A percentile compares a stretch with the other conserved stretches of the same genome.
Conservation (phyloP, 768 basidiomycete species). For the Trametes cingulata region DNA sequence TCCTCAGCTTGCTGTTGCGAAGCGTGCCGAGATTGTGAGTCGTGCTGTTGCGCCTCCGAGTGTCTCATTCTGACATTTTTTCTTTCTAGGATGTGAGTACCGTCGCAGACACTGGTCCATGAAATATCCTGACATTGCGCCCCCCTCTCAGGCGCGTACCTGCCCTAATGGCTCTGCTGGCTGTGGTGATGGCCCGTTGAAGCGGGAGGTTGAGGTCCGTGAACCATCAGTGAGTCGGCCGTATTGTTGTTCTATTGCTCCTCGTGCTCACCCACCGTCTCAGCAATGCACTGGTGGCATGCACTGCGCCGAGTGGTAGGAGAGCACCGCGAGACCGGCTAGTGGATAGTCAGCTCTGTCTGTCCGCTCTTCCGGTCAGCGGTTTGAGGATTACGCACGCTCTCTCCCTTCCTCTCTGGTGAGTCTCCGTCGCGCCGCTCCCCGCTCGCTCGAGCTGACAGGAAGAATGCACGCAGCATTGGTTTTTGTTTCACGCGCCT, state of each 20-base stretch:
- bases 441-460: no score
- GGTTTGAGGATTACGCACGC: no score
- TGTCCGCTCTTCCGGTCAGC: no score
- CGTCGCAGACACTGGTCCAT: background rate
- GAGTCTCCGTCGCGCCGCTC: no score
- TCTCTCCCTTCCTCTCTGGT: no score
- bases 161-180: conserved; percentile 13
- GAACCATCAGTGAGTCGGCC: no score
- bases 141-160: conserved; percentile 1
- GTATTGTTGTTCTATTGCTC: no score
- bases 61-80: background rate
- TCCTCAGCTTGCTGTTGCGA: background rate
- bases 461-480: background rate
- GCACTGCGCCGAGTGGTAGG: no score
- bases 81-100: background rate
- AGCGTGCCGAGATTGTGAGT: conserved; percentile 3
- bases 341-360: no score
- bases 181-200: conserved; percentile 8
- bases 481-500: background rate
- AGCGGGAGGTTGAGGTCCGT: background rate
- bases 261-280: no score
- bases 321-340: no score
- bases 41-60: background rate
- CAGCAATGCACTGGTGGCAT: no score
- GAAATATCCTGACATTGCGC: background rate